Conservation (phyloP, 208 protist genomes). For the Ichthyophonus hoferi region DNA sequence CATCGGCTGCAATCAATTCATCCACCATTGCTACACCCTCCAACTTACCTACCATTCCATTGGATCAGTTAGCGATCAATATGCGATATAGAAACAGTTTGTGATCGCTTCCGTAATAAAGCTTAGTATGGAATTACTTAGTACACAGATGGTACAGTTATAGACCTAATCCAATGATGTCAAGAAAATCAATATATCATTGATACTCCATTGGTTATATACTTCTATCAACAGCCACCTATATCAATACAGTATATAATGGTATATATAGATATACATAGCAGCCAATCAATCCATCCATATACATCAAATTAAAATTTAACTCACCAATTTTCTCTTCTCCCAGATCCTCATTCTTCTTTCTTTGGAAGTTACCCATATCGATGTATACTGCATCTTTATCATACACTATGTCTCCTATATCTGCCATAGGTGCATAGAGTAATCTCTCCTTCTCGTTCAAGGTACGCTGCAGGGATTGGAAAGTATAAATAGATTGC, state of each 20-base stretch:
- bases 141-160: too few relatives aligned
- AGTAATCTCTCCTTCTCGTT: slow-evolving; percentile 83
- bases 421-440: slow-evolving; percentile 89
- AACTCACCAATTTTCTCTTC: background rate
- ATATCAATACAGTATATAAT: too few relatives aligned
- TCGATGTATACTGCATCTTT: slow-evolving; percentile 94
- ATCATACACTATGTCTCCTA: slow-evolving; percentile 95
- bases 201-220: too few relatives aligned
- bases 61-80: too few relatives aligned
- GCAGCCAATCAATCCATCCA: background rate
- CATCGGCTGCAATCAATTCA: slow-evolving; percentile 47
- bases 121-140: too few relatives aligned
- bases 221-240: too few relatives aligned
- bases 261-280: background rate
- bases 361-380: slow-evolving; percentile 55
- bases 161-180: too few relatives aligned
- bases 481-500: too few relatives aligned
- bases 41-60: background rate
- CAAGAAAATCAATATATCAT: too few relatives aligned
- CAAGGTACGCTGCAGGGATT: slow-evolving; percentile 67
- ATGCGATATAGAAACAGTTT: too few relatives aligned
- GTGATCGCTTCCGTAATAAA: too few relatives aligned
- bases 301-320: background rate
- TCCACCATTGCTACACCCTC: slow-evolving; percentile 59
- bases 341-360: slow-evolving; percentile 15